Evolutionary conservation across 139 green algal species (phyloP), one percentile per base, ranked within the genome.

Genomic region (Raphidocelis subcapitata): DNA sequence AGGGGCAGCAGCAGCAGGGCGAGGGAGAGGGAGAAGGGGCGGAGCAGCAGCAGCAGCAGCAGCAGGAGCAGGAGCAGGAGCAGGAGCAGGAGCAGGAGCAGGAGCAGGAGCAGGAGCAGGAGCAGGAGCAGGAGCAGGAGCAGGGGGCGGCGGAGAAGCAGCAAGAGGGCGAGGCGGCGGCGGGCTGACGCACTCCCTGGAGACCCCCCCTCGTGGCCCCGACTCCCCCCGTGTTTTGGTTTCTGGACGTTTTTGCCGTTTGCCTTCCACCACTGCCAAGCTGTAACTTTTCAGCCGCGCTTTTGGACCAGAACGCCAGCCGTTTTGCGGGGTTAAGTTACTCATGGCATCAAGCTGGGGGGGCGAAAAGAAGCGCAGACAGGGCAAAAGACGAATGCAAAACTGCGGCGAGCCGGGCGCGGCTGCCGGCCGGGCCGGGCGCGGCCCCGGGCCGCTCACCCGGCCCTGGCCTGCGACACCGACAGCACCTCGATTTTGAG

Each of bases 401-500:
- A 29, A 62, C 16, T 12, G 10, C 8, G 26, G 10, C 55, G 55
- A 8, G 10, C 55, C 5, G 14, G 55, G 8, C 26, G 10, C 10
- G 55, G 10, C 24, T 62, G 55, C 5, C 24, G 24, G 26, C 55
- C 24, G 55, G 10, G n/a, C 26, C n/a, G 14, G 26, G 8, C 55
- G 55, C 55, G 16, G 24, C 8, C 55, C n/a, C 26, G 55, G 5
- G 49, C 18, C 18, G 49, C 49, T 16, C 20, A 57, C 49, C 18
- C 18, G 18, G 20, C 49, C 18, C 18, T 57, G 49, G 18, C 49
- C 49, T 20, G 18, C 49, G 18, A 57, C 49, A n/a, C 18, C 18
- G n/a, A n/a, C 28, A 91, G 75, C 35, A 91, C 64, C 74, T 91
- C 85, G 0, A 92, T 67, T 35, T 82, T 56, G 8, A 93, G 72